phyloP scores from a whole-genome alignment of 2,329 filamentous ascomycete genomes.

The Colletotrichum gloeosporioides region DNA sequence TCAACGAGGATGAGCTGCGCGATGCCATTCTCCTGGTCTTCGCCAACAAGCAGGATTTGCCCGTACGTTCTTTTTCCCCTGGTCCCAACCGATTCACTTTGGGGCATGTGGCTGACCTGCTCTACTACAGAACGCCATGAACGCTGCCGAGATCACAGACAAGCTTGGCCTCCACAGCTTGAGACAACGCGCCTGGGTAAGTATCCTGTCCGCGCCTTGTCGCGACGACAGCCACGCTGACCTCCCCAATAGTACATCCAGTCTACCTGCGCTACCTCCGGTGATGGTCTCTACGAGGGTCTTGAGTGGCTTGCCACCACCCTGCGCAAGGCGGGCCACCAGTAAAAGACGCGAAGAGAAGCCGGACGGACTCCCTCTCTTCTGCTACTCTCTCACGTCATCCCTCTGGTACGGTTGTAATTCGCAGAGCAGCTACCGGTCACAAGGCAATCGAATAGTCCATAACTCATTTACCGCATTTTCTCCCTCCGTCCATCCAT shows the following conservation, averaged over 20 bases:
- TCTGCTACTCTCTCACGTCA: constrained; percentile 45
- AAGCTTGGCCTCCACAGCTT: constrained; percentile 99
- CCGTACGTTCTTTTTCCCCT: constrained; percentile 65
- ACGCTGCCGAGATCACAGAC: constrained; percentile 99
- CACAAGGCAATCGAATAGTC: constrained; percentile 62
- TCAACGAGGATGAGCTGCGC: constrained; percentile 98
- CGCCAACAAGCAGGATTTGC: constrained; percentile 99
- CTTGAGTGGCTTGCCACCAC: constrained; percentile 90
- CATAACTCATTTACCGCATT: constrained; percentile 42
- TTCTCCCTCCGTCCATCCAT: constrained; percentile 22
- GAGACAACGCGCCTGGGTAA: constrained; percentile 98
- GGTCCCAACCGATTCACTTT: background rate
- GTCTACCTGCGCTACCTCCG: constrained; percentile 98
- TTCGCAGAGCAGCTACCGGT: constrained; percentile 56
- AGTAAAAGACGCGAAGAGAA: constrained; percentile 52
- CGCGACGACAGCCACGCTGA: constrained; percentile 8
- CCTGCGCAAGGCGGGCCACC: constrained; percentile 76
- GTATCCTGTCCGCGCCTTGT: constrained; percentile 39
- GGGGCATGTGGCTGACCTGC: constrained; percentile 4
- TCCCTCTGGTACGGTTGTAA: constrained; percentile 62
- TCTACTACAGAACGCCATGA: constrained; percentile 87
- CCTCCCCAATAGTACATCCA: constrained; percentile 82
- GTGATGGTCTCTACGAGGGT: constrained; percentile 99
- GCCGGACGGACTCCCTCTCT: constrained; percentile 34
- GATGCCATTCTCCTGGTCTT: constrained; percentile 97